A percentile compares a stretch with the other conserved stretches of the same genome.
These are phyloP conservation scores for Dactylonectria macrodidyma DNA, from an alignment of 2,329 filamentous ascomycete genomes.

Conservation along the genomic window DNA sequence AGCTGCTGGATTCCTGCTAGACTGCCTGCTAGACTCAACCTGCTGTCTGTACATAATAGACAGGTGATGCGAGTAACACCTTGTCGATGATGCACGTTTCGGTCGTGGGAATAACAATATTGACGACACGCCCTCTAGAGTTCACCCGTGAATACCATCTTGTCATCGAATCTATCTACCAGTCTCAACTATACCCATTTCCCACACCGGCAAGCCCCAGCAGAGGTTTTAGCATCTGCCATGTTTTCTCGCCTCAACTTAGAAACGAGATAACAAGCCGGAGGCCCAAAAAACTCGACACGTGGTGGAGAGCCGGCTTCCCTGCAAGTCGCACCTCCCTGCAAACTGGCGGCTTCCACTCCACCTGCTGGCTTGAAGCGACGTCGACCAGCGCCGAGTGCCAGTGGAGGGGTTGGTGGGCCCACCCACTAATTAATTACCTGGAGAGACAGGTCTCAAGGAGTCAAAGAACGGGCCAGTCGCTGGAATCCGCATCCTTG, in stretches of 20 bases:
- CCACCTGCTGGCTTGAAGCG: conserved; percentile 22
- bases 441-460: neutral
- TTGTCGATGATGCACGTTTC: conserved; percentile 20
- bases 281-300: conserved; percentile 13
- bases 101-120: conserved; percentile 1
- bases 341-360: conserved; percentile 7
- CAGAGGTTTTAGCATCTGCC: conserved; percentile 14
- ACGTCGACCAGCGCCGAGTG: conserved; percentile 17
- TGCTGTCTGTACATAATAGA: neutral
- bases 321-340: conserved; percentile 22
- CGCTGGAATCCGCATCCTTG: conserved; percentile 34
- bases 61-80: neutral
- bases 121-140: conserved; percentile 9
- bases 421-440: conserved; percentile 29
- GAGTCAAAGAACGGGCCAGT: neutral
- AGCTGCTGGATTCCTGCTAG: neutral
- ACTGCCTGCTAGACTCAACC: neutral
- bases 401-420: conserved; percentile 26
- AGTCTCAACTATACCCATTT: conserved; percentile 13
- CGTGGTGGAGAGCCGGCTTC: conserved; percentile 38
- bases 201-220: conserved; percentile 21
- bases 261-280: conserved; percentile 17
- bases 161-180: neutral
- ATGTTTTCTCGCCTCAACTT: conserved; percentile 19
- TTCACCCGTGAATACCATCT: neutral